These are phyloP conservation scores for Schizochytrium sp. DNA, from an alignment of 108 stramenopile genomes.

Conservation along the genomic window DNA sequence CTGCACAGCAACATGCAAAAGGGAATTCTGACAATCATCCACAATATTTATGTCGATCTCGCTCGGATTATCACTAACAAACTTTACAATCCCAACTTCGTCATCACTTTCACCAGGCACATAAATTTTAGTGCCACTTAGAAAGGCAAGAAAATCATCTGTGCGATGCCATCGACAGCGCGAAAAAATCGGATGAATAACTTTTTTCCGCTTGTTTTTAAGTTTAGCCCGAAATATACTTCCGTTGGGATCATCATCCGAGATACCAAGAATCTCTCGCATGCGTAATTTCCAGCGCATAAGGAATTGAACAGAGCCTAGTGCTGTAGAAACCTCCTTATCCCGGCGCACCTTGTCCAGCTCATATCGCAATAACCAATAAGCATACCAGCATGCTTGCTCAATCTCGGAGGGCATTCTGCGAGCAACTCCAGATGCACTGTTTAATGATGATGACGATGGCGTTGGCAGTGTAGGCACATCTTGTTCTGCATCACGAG, in stretches of 20 bases:
- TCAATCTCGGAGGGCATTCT: neutral
- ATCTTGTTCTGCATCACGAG: too few relatives aligned
- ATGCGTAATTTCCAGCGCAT: conserved; percentile 62
- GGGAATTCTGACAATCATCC: conserved; percentile 56
- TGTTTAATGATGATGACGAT: too few relatives aligned
- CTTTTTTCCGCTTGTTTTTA: neutral
- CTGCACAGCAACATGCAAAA: conserved; percentile 61
- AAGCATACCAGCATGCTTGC: conserved; percentile 31
- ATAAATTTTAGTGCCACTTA: neutral
- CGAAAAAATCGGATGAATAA: conserved; percentile 41
- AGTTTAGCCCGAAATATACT: neutral
- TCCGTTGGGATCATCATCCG: neutral
- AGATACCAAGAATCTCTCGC: conserved; percentile 20
- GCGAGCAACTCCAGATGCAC: too few relatives aligned
- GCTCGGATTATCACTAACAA: neutral
- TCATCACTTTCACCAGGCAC: neutral
- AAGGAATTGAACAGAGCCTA: conserved; percentile 48
- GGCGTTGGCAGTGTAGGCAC: too few relatives aligned
- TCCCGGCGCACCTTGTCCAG: conserved; percentile 1
- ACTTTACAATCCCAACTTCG: neutral
- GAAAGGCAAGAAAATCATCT: conserved; percentile 34
- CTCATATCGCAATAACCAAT: conserved; percentile 40
- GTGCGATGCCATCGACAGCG: conserved; percentile 51
- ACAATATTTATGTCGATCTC: neutral
- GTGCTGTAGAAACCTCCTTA: conserved; percentile 50